Percentiles rank a stretch among this genome's conserved stretches.
Evolutionary conservation across 169 alveolate genomes (phyloP).

Genomic region (Eimeria mitis): DNA sequence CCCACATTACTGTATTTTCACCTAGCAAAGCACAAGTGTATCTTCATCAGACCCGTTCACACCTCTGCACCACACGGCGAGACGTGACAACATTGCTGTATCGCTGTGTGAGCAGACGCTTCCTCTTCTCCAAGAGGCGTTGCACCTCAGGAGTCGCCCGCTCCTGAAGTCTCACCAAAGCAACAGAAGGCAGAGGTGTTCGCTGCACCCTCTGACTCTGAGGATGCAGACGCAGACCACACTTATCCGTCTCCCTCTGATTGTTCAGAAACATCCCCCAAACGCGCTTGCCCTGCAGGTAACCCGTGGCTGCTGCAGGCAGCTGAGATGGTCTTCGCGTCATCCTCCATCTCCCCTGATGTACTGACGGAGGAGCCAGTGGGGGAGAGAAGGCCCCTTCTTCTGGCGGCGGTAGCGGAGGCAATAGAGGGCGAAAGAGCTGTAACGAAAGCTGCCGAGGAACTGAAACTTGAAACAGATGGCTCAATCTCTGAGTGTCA

Average conservation of each 20-base stretch:
- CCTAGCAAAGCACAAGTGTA: not conserved
- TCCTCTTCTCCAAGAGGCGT: not conserved
- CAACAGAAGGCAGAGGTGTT: not conserved
- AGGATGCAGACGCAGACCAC: not conserved
- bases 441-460: not conserved
- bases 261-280: not conserved
- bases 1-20: no score
- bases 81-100: not conserved
- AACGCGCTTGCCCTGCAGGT: not conserved
- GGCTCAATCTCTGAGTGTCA: not conserved
- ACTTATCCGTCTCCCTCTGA: not conserved
- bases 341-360: constrained; percentile 32
- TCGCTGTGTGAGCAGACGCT: not conserved
- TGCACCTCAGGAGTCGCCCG: not conserved
- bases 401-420: constrained; percentile 40
- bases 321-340: constrained; percentile 13
- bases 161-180: not conserved
- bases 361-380: constrained; percentile 52
- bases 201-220: not conserved
- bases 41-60: not conserved
- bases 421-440: constrained; percentile 7
- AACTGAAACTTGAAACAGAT: not conserved
- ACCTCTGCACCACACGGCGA: not conserved
- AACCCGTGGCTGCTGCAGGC: constrained; percentile 73
- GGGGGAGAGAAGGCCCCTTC: constrained; percentile 46